These are phyloP conservation scores for Neoboletus subvelutipes DNA, from an alignment of 768 basidiomycete species.

Conservation along the genomic window DNA sequence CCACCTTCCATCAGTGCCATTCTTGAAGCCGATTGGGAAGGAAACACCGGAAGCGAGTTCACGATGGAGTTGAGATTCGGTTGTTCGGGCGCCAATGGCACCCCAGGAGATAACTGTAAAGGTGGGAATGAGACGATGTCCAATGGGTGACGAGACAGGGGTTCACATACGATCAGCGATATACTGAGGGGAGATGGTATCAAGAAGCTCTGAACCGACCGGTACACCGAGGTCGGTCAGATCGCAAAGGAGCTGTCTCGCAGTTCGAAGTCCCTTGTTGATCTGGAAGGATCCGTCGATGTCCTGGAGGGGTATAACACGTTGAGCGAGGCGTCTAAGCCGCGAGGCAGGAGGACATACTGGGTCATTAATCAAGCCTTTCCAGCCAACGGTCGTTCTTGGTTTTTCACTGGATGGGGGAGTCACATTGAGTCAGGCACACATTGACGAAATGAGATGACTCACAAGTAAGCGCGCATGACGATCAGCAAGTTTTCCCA, in stretches of 20 bases:
- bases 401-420: constrained; percentile 68
- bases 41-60: constrained; percentile 95
- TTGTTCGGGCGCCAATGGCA: constrained; percentile 96
- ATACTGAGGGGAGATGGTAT: constrained; percentile 82
- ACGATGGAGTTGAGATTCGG: constrained; percentile 95
- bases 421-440: constrained; percentile 36
- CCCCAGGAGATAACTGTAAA: constrained; percentile 79
- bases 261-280: constrained; percentile 92
- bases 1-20: constrained; percentile 92
- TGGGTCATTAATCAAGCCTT: constrained; percentile 93
- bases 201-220: constrained; percentile 92
- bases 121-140: neutral
- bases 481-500: constrained; percentile 83
- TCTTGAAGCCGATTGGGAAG: constrained; percentile 99
- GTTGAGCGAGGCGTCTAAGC: neutral
- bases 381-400: constrained; percentile 96
- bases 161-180: constrained; percentile 64
- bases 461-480: constrained; percentile 97
- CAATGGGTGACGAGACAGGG: neutral
- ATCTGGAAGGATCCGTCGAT: constrained; percentile 94
- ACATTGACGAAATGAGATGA: constrained; percentile 19
- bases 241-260: constrained; percentile 87
- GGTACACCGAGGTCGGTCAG: constrained; percentile 88
- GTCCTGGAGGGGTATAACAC: constrained; percentile 37
- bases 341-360: constrained; percentile 11